Evolutionary conservation across 805 yeast species (phyloP).

Genomic region (Lipomyces spencermartinsiae): DNA sequence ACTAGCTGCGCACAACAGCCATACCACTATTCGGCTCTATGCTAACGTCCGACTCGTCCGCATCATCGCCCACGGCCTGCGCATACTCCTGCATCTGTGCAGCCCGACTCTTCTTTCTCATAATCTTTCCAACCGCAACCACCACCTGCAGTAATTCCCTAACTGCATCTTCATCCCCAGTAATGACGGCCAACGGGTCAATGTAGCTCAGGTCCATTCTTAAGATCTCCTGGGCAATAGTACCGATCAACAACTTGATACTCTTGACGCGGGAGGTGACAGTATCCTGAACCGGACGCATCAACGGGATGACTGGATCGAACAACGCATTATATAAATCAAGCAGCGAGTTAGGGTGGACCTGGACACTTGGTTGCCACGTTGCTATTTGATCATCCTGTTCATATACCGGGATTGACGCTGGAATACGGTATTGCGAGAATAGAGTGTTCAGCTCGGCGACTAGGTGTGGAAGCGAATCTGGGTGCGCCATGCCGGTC

Average conservation of each 20-base stretch:
- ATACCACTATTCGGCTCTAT: conserved; percentile 30
- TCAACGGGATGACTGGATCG: conserved; percentile 6
- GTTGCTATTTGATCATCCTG: neutral
- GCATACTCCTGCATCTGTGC: neutral
- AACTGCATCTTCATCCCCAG: conserved; percentile 19
- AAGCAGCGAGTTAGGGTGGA: conserved; percentile 21
- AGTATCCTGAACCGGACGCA: conserved; percentile 21
- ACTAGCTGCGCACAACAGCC: neutral
- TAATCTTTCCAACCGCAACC: conserved; percentile 25
- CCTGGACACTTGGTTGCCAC: neutral
- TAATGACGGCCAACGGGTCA: conserved; percentile 29
- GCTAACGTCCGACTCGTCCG: conserved; percentile 16
- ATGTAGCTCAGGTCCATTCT: conserved; percentile 18
- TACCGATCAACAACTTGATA: conserved; percentile 29
- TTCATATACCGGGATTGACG: neutral
- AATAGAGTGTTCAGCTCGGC: neutral
- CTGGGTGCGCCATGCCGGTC: neutral
- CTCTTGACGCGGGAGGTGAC: conserved; percentile 23
- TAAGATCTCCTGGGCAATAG: conserved; percentile 27
- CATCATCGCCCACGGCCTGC: conserved; percentile 7
- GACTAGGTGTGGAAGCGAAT: neutral
- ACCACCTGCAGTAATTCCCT: conserved; percentile 22
- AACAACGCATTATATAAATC: conserved; percentile 25
- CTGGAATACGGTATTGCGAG: conserved; percentile 4
- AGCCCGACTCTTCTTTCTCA: conserved; percentile 6